phyloP scores from a whole-genome alignment of 2,329 filamentous ascomycete species.

The Cladosporium sp. region DNA sequence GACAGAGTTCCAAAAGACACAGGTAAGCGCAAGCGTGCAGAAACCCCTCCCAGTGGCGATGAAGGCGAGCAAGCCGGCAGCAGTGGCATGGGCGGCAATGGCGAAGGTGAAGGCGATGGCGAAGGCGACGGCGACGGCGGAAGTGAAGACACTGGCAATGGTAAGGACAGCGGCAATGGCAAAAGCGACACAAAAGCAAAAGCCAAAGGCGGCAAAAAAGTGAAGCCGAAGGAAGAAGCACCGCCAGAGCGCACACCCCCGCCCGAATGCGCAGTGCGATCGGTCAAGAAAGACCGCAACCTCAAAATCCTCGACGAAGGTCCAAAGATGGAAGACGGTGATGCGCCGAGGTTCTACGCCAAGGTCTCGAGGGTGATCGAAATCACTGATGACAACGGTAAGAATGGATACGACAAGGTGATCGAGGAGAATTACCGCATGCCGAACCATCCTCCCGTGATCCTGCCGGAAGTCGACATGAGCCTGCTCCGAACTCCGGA shows the following conservation, averaged over 20 bases:
- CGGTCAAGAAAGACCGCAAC: not conserved
- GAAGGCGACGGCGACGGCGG: not conserved
- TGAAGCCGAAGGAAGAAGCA: not conserved
- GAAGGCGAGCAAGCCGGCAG: not conserved
- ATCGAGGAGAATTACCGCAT: slow-evolving; percentile 9
- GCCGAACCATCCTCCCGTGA: not conserved
- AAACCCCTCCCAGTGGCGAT: not conserved
- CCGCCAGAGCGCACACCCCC: not conserved
- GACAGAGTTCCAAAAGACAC: not conserved
- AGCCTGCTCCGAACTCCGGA: not conserved
- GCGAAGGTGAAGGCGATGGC: not conserved
- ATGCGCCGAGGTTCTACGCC: slow-evolving; percentile 6
- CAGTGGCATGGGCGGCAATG: not conserved
- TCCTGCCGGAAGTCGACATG: slow-evolving; percentile 14
- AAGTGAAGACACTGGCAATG: not conserved
- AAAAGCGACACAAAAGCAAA: not conserved
- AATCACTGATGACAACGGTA: not conserved
- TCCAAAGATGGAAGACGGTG: slow-evolving; percentile 9
- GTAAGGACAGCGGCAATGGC: not conserved
- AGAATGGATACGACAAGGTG: not conserved
- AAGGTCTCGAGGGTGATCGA: slow-evolving; percentile 3
- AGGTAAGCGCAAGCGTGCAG: slow-evolving; percentile 8
- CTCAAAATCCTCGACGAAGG: not conserved
- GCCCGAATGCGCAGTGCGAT: not conserved
- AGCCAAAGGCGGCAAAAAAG: not conserved